Evolutionary conservation across 192 early-diverging fungal genomes (phyloP), one percentile per base, ranked within the genome.

Genomic region (Jimgerdemannia lactiflua): DNA sequence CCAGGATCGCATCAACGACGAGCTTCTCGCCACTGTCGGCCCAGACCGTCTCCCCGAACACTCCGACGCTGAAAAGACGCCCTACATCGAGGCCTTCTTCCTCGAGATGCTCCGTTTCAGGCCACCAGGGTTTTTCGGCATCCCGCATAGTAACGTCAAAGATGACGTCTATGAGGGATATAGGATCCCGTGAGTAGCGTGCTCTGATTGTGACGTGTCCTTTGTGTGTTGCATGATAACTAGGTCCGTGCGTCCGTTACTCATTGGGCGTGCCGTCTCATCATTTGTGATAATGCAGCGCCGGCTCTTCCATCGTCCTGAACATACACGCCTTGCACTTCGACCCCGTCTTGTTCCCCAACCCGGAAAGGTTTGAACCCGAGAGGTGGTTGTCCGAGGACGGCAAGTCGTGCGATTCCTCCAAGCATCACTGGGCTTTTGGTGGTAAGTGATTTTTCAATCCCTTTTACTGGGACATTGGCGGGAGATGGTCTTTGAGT

Each of bases 371-470:
- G 8, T 68, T 68, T 41, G 40, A 68, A 6, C 67, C 67, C 7
- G 6, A 6, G 7, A 20, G 67, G 40, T 18, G 19, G 7, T 19
- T 68, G 67, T 9, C 19, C 18, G 67, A 68, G 6, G 49, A 59
- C 49, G 49, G 49, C 8, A 6, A 10, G 49, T 10, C 6, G 49
- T 59, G 49, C 67, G 40, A 20, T 18, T 68, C 19, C 6, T 9
- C 67, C 19, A 41, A 68, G 40, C 18, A 8, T 29, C 67, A 68
- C 40, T 68, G 67, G 67, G 40, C 67, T 9, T 68, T 68, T 68
- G 67, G 67, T 10, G 49, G 49, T 59, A 14, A 59, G 49, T 1
- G 49, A 59, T 59, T 10, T 59, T 59, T 14, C 49, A 59, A 14
- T 6, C 8, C 49, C 14, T 59, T 59, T 29, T 29, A 29, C 29